Evolutionary conservation across 306 rosid species (phyloP).

Genomic region (Parietaria judaica): DNA sequence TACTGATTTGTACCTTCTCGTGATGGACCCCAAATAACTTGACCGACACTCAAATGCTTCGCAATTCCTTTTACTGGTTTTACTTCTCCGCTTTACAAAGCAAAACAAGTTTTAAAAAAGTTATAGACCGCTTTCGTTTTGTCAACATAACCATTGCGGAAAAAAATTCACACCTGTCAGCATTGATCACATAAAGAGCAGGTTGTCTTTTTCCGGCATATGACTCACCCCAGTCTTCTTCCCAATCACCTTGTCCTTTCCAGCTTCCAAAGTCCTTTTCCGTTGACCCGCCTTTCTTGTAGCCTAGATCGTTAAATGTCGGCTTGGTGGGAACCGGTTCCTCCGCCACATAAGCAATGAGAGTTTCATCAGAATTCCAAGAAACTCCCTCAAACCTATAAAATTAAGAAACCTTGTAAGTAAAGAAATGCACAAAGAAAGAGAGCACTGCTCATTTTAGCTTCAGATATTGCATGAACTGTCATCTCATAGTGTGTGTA

Average conservation of each 20-base stretch:
- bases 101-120: conserved; percentile 8
- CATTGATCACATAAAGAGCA: conserved; percentile 53
- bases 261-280: conserved; percentile 51
- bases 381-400: conserved; percentile 86
- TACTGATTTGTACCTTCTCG: conserved; percentile 33
- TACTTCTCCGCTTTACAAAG: conserved; percentile 55
- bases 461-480: no score
- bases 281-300: conserved; percentile 37
- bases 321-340: conserved; percentile 64
- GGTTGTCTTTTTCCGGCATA: conserved; percentile 79
- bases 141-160: conserved; percentile 6
- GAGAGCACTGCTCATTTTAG: no score
- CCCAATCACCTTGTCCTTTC: conserved; percentile 83
- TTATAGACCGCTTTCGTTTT: conserved; percentile 8
- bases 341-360: conserved; percentile 78
- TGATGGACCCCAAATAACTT: conserved; percentile 81
- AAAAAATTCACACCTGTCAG: conserved; percentile 38
- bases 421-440: no score
- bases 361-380: conserved; percentile 66
- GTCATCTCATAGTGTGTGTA: neutral
- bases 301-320: conserved; percentile 41
- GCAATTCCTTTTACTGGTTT: conserved; percentile 56
- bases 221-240: conserved; percentile 87
- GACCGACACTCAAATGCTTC: conserved; percentile 69
- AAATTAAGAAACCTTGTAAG: neutral